Evolutionary conservation across 2,329 filamentous ascomycete species (phyloP).

Genomic region (Aspergillus clavatus): DNA sequence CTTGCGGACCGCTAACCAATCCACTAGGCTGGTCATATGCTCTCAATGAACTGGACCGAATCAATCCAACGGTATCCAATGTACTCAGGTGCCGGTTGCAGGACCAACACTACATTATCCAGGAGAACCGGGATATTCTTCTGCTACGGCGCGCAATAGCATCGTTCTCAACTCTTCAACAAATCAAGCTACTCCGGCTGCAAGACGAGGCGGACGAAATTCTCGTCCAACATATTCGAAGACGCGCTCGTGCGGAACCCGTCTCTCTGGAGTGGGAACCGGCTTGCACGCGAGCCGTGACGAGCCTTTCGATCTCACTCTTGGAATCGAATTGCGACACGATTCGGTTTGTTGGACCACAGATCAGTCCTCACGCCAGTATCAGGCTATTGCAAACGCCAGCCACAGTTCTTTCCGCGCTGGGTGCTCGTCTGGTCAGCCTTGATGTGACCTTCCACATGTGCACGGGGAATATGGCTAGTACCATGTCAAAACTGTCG

Average conservation of each 20-base stretch:
- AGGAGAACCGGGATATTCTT: conserved; percentile 47
- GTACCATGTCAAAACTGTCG: conserved; percentile 55
- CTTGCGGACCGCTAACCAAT: conserved; percentile 17
- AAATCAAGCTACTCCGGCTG: conserved; percentile 60
- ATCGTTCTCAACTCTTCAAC: conserved; percentile 57
- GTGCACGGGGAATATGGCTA: conserved; percentile 52
- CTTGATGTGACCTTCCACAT: conserved; percentile 62
- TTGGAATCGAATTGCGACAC: conserved; percentile 53
- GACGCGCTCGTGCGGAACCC: conserved; percentile 43
- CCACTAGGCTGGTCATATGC: conserved; percentile 27
- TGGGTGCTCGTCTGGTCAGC: conserved; percentile 56
- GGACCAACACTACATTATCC: conserved; percentile 45
- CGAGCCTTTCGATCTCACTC: conserved; percentile 54
- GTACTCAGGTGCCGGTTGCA: conserved; percentile 29
- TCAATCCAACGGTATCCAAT: conserved; percentile 20
- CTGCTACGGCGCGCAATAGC: conserved; percentile 52
- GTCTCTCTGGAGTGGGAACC: conserved; percentile 56
- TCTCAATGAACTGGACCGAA: conserved; percentile 16
- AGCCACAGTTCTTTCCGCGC: conserved; percentile 44
- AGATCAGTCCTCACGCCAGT: conserved; percentile 58
- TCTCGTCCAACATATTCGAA: conserved; percentile 49
- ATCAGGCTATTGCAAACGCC: conserved; percentile 47
- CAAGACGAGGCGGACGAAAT: conserved; percentile 56
- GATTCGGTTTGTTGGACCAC: conserved; percentile 58
- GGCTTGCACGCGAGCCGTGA: conserved; percentile 59